Evolutionary conservation across 2,329 filamentous ascomycete genomes (phyloP).

Genomic region (Coniochaeta prunicola): DNA sequence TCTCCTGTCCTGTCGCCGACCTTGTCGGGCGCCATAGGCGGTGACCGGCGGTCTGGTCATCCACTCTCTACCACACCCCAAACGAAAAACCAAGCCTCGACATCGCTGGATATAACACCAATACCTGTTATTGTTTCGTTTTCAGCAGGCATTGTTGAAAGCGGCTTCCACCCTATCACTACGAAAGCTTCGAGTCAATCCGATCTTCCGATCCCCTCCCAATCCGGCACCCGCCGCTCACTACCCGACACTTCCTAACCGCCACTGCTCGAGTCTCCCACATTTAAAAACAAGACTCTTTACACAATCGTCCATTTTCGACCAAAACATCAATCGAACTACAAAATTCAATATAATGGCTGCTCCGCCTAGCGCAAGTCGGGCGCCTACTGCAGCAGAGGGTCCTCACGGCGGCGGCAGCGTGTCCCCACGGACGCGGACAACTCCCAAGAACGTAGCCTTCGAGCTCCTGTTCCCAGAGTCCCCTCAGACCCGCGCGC

Average conservation of each 20-base stretch:
- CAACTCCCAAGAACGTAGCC: conserved; percentile 64
- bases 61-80: neutral
- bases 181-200: neutral
- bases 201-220: neutral
- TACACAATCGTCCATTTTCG: neutral
- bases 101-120: neutral
- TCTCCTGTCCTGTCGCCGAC: neutral
- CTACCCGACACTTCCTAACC: neutral
- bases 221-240: neutral
- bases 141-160: neutral
- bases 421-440: conserved; percentile 32
- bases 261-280: neutral
- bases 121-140: neutral
- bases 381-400: conserved; percentile 13
- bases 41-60: neutral
- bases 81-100: neutral
- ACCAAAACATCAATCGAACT: neutral
- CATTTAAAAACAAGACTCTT: neutral
- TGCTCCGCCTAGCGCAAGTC: conserved; percentile 37
- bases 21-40: neutral
- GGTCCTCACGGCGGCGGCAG: conserved; percentile 28
- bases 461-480: conserved; percentile 69
- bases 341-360: conserved; percentile 28
- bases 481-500: conserved; percentile 61
- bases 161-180: neutral